Base-by-base conservation (phyloP, 805 yeast species). In the Jamesozyma piceae region DNA sequence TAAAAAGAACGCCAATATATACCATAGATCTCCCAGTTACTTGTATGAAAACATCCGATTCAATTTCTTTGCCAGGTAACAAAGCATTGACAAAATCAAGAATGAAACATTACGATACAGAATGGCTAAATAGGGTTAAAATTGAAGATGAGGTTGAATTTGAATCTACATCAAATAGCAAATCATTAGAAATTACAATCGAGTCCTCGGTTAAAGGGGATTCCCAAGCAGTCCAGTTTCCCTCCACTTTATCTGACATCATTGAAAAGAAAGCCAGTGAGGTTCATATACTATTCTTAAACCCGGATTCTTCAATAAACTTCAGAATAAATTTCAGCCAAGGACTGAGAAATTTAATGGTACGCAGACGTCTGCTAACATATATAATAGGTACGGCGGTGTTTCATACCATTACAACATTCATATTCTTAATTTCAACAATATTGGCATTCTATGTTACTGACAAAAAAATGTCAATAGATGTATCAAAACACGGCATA, bases 271-370 rank as follows among this genome's bases (percentile, higher is more conserved):
- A n/a, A n/a, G 19, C 10, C 18, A 14, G 40, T 26, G 21, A 38
- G 30, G 31, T 38, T 11, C 11, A 8, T 11, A 24, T 11, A 6
- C 10, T 31, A 4, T 15, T n/a, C 10, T 31, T 54, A 14, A 45
- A 41, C 3, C 50, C 57, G 6, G 48, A 49, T 4, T 57, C 63
- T 2, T 43, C 40, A 5, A 31, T 56, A 9, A 49, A 38, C 11
- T 49, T 56, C 15, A 49, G 57, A 37, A 51, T 55, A 50, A 49
- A 48, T 41, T 57, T 57, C 32, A 43, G 48, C 5, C 60, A 58
- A 38, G 63, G 58, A 13, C 34, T 58, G 38, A 49, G 63, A 39
- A 57, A 60, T 40, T 43, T 58, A 13, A 60, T 60, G 64, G 37
- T 56, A 21, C 49, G 56, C 26, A 49, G 53, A 49, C 44, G 41